Base-by-base conservation (phyloP, 2,329 filamentous ascomycete genomes). In the Monosporascus sp. region DNA sequence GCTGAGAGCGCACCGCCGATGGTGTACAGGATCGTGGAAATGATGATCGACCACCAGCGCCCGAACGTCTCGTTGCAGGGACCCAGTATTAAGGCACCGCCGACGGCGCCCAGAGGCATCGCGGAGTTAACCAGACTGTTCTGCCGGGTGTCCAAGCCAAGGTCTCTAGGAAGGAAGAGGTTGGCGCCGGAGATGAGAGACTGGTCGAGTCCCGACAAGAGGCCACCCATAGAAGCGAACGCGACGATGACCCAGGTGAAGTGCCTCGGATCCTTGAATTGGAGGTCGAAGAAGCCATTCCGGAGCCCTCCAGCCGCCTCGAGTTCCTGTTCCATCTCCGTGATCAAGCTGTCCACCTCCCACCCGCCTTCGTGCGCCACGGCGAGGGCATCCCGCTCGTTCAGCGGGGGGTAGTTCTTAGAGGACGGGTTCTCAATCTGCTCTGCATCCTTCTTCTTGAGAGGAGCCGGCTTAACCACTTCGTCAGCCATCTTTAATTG, bases 151-250 rank as follows among this genome's bases (percentile, higher is more conserved):
- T 77, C 71, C 35, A 89, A 74, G 24, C 72, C 63, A 1, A 89
- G 72, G 45, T 84, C 82, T 0, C 66, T 59, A 3, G 86, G 87
- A 45, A 89, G 73, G 65, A 80, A 86, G 4, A 89, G 73, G 62
- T 87, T 86, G 49, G 87, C 87, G 50, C 87, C 87, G 14, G 80
- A 85, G 62, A 90, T 90, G 52, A 89, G 74, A 46, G 82, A 87
- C 69, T 90, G 87, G 63, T 90, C 87, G 20, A 90, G 76, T 55
- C 87, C 87, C 1, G 84, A 88, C 0, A 89, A 78, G 22, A 90
- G 72, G 65, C 87, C 87, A 49, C 87, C 86, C 84, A 89, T 87
- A 17, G 83, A 87, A n/a, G 86, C 86, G 60, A 89, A 89, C 1
- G 78, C 82, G 45, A 88, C 84, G 16, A 88, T 76, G 17, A 87